Conservation (phyloP, 768 basidiomycete genomes). For the Russula griseocarnosa region DNA sequence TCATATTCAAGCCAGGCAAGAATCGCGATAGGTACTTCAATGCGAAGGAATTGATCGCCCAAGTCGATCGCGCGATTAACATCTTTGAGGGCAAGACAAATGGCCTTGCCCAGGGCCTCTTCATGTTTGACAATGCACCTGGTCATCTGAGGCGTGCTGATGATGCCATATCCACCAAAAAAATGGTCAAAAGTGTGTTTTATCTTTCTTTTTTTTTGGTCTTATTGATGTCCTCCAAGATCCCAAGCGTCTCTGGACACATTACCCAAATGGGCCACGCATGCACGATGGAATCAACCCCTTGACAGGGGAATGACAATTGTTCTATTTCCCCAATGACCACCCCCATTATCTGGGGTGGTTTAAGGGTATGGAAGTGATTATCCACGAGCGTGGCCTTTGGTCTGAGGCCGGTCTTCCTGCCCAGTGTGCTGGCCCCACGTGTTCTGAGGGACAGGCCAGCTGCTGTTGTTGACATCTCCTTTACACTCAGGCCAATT, state of each 20-base stretch:
- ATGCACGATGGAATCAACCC: neutral
- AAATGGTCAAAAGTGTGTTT: neutral
- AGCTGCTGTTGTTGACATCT: neutral
- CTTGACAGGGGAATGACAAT: neutral
- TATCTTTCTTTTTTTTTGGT: too few species aligned
- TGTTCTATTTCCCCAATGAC: neutral
- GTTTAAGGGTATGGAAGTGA: neutral
- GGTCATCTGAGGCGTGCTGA: neutral
- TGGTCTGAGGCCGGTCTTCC: neutral
- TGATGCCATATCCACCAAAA: neutral
- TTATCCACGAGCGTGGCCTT: neutral
- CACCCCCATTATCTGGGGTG: neutral
- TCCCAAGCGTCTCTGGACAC: neutral
- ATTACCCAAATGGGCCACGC: neutral
- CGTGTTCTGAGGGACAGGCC: neutral
- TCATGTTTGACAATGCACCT: neutral
- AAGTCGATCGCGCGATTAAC: neutral
- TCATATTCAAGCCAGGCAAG: too few species aligned
- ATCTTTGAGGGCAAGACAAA: neutral
- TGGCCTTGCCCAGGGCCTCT: neutral
- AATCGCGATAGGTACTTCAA: neutral
- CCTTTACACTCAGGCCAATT: neutral
- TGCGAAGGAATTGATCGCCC: neutral
- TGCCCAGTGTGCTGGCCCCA: too few species aligned
- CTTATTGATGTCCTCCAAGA: neutral